These are phyloP conservation scores for Sanghuangporus sanghuang DNA, from an alignment of 1,284 basidiomycete species.

Conservation along the genomic window DNA sequence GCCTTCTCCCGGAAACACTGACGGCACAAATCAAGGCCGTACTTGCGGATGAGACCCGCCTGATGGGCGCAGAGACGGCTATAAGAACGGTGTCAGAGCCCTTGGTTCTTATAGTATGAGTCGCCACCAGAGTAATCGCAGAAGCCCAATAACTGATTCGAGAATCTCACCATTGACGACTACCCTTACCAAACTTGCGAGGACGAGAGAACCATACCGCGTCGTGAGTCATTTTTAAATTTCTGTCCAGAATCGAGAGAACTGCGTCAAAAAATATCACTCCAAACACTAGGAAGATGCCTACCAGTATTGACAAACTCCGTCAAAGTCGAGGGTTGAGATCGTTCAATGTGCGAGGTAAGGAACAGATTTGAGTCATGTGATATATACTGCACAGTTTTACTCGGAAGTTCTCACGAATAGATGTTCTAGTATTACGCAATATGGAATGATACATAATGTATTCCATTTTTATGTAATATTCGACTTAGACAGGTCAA, in stretches of 20 bases:
- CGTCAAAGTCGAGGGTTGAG: no score
- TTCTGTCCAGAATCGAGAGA: not conserved
- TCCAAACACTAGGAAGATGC: no score
- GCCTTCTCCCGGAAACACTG: conserved; percentile 98
- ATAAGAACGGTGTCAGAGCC: conserved; percentile 5
- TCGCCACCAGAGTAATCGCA: not conserved
- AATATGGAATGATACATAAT: no score
- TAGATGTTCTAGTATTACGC: no score
- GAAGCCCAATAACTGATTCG: not conserved
- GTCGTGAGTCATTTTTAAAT: conserved; percentile 78
- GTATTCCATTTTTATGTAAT: no score
- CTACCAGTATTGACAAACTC: no score
- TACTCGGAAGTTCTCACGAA: no score
- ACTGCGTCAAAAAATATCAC: no score
- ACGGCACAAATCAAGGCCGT: conserved; percentile 93
- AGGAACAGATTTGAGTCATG: no score
- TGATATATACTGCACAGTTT: no score
- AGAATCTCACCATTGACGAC: conserved; percentile 78
- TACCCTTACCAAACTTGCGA: conserved; percentile 92
- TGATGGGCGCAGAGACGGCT: conserved; percentile 95
- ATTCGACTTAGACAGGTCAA: no score
- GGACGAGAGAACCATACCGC: conserved; percentile 91
- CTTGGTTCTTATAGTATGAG: not conserved
- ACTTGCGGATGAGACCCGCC: conserved; percentile 94
- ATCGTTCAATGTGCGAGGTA: no score